Evolutionary conservation across 2,329 filamentous ascomycete genomes (phyloP).

Genomic region (Mycosphaerella sp.): DNA sequence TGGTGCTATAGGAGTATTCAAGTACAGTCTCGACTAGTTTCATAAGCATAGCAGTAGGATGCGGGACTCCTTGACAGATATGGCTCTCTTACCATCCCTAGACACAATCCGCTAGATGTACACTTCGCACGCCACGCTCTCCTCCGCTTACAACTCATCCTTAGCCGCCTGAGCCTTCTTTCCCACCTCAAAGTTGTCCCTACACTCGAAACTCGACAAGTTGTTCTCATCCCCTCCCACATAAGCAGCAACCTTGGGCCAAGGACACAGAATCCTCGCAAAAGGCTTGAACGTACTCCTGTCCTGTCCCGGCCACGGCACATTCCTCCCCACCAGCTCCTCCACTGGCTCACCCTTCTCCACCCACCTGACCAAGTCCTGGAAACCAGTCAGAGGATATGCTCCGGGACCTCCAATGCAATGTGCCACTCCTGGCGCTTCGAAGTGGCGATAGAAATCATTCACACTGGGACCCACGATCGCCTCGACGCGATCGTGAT

Average conservation of each 20-base stretch:
- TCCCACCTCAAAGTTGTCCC: constrained; percentile 8
- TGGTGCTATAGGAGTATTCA: no score
- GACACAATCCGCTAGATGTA: neutral
- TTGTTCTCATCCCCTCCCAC: constrained; percentile 17
- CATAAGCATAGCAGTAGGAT: no score
- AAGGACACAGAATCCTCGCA: constrained; percentile 20
- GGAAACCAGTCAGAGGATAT: constrained; percentile 19
- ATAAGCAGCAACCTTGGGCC: constrained; percentile 20
- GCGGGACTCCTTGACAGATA: no score
- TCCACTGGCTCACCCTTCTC: constrained; percentile 26
- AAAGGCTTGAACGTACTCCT: constrained; percentile 3
- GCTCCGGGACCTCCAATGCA: constrained; percentile 32
- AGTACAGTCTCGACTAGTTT: no score
- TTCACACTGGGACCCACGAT: constrained; percentile 15
- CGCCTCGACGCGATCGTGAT: constrained; percentile 31
- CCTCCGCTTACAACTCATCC: constrained; percentile 14
- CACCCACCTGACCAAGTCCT: constrained; percentile 25
- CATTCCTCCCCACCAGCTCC: constrained; percentile 1
- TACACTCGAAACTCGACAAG: constrained; percentile 20
- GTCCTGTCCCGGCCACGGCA: constrained; percentile 10
- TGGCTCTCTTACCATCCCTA: no score
- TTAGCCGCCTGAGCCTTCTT: neutral
- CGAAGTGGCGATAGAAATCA: constrained; percentile 36
- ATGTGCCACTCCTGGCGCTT: constrained; percentile 36
- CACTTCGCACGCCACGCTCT: neutral